Conservation (phyloP, 257 asterid genomes). For the Striga asiatica region DNA sequence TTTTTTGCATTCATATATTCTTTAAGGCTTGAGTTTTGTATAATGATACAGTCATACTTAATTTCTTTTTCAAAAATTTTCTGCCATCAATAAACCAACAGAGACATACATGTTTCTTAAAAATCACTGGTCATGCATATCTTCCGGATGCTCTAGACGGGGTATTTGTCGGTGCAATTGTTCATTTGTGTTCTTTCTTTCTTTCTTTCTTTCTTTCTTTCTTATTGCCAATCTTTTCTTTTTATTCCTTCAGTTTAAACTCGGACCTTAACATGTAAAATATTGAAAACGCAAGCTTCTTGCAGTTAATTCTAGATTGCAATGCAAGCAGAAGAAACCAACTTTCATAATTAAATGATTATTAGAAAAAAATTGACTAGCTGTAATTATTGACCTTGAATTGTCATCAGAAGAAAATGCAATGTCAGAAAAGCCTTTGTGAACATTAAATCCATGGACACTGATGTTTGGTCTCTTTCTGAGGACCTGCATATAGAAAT, state of each 20-base stretch:
- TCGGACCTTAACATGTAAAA: not conserved
- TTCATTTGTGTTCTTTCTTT: too few relatives aligned
- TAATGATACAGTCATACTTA: not conserved
- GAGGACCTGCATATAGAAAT: slow-evolving; percentile 46
- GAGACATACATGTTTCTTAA: not conserved
- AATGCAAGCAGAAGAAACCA: not conserved
- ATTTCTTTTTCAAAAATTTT: not conserved
- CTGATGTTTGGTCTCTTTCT: slow-evolving; percentile 57
- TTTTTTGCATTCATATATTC: slow-evolving; percentile 6
- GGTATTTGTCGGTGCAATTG: not conserved
- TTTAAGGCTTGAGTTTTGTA: not conserved
- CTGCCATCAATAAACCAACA: slow-evolving; percentile 2
- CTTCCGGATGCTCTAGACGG: not conserved
- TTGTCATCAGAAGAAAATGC: slow-evolving; percentile 62
- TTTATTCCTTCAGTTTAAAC: not conserved
- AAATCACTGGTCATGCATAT: not conserved
- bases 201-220: too few relatives aligned
- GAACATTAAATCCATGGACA: slow-evolving; percentile 57
- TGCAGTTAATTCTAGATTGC: slow-evolving; percentile 10
- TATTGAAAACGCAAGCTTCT: slow-evolving; percentile 2
- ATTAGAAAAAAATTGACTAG: not conserved
- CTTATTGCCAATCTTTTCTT: too few relatives aligned
- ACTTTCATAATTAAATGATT: not conserved
- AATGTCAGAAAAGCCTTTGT: slow-evolving; percentile 70
- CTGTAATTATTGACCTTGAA: slow-evolving; percentile 42